These are phyloP conservation scores for Populus alba DNA, from an alignment of 345 rosid species.

Conservation along the genomic window DNA sequence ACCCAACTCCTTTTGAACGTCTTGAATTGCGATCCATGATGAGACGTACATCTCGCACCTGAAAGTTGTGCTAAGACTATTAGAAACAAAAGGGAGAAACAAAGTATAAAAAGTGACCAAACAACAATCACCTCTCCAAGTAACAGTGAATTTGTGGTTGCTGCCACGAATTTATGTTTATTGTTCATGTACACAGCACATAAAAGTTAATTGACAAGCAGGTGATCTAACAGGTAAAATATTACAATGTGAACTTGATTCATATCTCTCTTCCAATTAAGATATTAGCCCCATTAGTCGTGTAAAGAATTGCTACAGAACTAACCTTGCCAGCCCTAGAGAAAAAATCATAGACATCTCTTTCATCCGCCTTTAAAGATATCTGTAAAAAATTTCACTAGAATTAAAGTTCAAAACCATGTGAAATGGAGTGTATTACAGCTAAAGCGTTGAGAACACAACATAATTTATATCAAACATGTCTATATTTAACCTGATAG, in stretches of 20 bases:
- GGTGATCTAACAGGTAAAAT: background rate
- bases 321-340: slow-evolving; percentile 97
- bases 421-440: background rate
- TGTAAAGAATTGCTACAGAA: background rate
- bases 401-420: slow-evolving; percentile 7
- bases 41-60: slow-evolving; percentile 97
- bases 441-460: background rate
- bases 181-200: background rate
- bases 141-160: background rate
- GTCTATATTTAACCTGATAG: slow-evolving; percentile 61
- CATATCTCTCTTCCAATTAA: background rate
- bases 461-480: background rate
- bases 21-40: slow-evolving; percentile 98
- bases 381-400: slow-evolving; percentile 43
- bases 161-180: background rate
- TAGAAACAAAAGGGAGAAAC: background rate
- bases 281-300: background rate
- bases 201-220: background rate
- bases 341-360: slow-evolving; percentile 89
- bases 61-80: slow-evolving; percentile 26
- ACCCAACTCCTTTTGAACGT: slow-evolving; percentile 96
- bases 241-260: background rate
- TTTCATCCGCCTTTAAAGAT: slow-evolving; percentile 88
- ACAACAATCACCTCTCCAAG: background rate
- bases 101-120: background rate